phyloP scores from a whole-genome alignment of 208 protist genomes.

The Entamoeba moshkovskii region DNA sequence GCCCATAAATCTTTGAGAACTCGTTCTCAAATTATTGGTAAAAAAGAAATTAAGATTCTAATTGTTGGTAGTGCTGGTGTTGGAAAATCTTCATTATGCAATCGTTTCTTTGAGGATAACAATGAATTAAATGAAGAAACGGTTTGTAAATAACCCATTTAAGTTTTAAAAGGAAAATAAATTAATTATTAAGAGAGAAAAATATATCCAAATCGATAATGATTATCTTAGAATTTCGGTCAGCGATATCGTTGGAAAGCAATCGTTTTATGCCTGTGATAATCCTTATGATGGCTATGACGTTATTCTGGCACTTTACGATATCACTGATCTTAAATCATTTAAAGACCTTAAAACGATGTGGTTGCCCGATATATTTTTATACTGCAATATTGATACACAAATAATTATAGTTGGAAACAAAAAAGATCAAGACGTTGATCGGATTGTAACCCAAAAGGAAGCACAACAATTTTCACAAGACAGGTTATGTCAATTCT shows the following conservation, averaged over 20 bases:
- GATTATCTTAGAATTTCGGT: not conserved
- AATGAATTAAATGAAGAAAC: too few species aligned
- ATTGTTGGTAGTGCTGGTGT: not conserved
- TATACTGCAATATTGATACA: not conserved
- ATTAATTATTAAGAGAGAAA: not conserved
- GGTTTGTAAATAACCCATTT: too few species aligned
- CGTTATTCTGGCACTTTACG: not conserved
- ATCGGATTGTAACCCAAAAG: not conserved
- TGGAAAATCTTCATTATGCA: not conserved
- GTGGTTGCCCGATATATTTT: not conserved
- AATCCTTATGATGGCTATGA: not conserved
- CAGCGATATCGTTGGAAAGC: not conserved
- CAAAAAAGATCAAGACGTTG: not conserved
- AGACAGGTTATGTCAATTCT: not conserved
- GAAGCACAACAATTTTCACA: not conserved
- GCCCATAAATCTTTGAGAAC: not conserved
- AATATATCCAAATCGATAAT: not conserved
- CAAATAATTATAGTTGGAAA: not conserved
- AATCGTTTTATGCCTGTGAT: not conserved
- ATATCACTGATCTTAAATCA: not conserved
- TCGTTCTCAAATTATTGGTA: not conserved
- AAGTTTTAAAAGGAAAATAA: not conserved
- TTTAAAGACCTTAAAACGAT: not conserved
- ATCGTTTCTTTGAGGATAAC: not conserved
- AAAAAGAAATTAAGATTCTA: not conserved